Evolutionary conservation across 495 filamentous ascomycete species (phyloP).

Genomic region (Penicillium macrosclerotiorum): DNA sequence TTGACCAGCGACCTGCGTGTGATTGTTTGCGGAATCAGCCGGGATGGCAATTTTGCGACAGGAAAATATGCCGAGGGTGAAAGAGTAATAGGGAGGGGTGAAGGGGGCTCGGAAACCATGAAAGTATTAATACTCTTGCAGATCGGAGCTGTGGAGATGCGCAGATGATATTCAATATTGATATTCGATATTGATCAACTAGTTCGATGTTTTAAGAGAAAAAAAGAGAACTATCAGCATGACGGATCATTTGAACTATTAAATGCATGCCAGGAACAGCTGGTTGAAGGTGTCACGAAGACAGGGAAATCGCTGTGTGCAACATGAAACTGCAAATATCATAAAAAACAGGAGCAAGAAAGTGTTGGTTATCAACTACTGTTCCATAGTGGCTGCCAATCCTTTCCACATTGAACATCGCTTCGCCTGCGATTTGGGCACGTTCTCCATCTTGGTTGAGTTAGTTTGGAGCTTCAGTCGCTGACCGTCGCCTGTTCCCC

Average conservation of each 20-base stretch:
- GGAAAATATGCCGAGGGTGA: background rate
- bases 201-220: no score
- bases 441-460: constrained; percentile 52
- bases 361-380: no score
- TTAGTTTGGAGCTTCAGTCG: constrained; percentile 51
- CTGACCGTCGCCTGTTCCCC: constrained; percentile 22
- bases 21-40: constrained; percentile 3
- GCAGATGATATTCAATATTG: no score
- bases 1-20: background rate
- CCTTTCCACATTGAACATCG: constrained; percentile 47
- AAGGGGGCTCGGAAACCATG: no score
- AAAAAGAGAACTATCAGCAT: no score
- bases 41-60: background rate
- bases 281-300: background rate
- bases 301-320: background rate
- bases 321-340: no score
- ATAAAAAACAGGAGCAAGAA: no score
- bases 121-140: no score
- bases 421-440: constrained; percentile 35
- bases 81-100: background rate
- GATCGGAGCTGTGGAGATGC: no score
- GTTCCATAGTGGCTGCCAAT: constrained; percentile 16
- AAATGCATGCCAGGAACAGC: background rate
- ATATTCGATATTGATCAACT: no score
- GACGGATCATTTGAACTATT: no score